These are phyloP conservation scores for Calendula officinalis DNA, from an alignment of 129 eudicot genomes.

Conservation along the genomic window DNA sequence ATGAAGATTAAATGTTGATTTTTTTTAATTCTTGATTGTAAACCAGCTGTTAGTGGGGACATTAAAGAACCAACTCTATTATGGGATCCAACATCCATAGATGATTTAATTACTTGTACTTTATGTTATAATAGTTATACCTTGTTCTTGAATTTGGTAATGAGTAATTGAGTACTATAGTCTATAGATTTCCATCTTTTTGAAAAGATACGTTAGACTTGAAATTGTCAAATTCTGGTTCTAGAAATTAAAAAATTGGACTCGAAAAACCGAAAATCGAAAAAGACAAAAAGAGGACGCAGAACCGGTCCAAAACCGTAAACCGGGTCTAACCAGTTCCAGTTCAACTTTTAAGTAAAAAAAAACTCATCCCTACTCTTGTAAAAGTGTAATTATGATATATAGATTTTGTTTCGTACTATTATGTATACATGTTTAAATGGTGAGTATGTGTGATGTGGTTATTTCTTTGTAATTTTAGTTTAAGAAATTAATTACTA, in stretches of 20 bases:
- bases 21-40: slow-evolving; percentile 24
- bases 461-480: not conserved
- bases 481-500: not conserved
- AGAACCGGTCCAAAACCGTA: too few species aligned
- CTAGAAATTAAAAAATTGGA: too few species aligned
- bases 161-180: not conserved
- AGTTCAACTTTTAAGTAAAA: too few species aligned
- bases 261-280: too few species aligned
- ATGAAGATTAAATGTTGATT: slow-evolving; percentile 30
- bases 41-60: slow-evolving; percentile 47
- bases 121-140: slow-evolving; percentile 14
- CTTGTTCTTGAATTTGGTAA: slow-evolving; percentile 7
- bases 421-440: not conserved
- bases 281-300: too few species aligned
- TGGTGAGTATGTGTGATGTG: not conserved
- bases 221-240: too few species aligned
- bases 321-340: too few species aligned
- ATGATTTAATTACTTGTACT: slow-evolving; percentile 12
- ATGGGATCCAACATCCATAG: slow-evolving; percentile 20
- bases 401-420: not conserved
- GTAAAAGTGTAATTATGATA: slow-evolving; percentile 5
- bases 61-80: slow-evolving; percentile 27
- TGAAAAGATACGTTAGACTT: too few species aligned
- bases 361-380: not conserved
- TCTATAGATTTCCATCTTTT: too few species aligned